phyloP scores from a whole-genome alignment of 2,329 filamentous ascomycete species.

The Aspergillus thermomutatus region DNA sequence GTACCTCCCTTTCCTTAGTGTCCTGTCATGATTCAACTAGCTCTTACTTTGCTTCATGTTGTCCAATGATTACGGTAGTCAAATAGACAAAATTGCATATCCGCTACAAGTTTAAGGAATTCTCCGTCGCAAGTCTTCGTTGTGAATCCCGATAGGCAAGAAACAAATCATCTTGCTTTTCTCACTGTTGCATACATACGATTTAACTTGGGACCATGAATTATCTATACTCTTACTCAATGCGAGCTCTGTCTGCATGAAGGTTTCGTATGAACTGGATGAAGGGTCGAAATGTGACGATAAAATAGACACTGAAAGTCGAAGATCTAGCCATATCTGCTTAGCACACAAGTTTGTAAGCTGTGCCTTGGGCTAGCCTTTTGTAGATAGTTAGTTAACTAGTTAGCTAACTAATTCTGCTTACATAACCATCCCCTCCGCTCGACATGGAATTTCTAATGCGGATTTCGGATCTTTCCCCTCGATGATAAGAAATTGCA shows the following conservation, averaged over 20 bases:
- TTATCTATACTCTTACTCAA: no score
- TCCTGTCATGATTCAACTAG: neutral
- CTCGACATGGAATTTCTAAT: constrained; percentile 12
- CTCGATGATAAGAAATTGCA: constrained; percentile 24
- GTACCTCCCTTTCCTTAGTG: neutral
- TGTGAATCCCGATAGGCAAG: neutral
- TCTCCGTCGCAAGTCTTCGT: neutral
- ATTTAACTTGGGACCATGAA: no score
- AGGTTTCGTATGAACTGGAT: no score
- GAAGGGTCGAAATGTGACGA: no score
- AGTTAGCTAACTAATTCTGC: no score
- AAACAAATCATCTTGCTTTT: neutral
- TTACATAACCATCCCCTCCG: constrained; percentile 9
- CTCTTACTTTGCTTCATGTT: neutral
- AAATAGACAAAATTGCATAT: neutral
- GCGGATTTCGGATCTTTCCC: constrained; percentile 16
- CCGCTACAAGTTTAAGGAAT: neutral
- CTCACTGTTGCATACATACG: neutral
- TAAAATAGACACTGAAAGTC: neutral
- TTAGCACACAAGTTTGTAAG: neutral
- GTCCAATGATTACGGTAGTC: neutral
- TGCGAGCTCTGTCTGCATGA: no score
- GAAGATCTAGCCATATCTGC: neutral
- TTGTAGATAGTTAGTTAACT: constrained; percentile 6
- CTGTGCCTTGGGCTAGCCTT: neutral